Base-by-base conservation (phyloP, 2,329 filamentous ascomycete species). In the Diaporthe batatas region DNA sequence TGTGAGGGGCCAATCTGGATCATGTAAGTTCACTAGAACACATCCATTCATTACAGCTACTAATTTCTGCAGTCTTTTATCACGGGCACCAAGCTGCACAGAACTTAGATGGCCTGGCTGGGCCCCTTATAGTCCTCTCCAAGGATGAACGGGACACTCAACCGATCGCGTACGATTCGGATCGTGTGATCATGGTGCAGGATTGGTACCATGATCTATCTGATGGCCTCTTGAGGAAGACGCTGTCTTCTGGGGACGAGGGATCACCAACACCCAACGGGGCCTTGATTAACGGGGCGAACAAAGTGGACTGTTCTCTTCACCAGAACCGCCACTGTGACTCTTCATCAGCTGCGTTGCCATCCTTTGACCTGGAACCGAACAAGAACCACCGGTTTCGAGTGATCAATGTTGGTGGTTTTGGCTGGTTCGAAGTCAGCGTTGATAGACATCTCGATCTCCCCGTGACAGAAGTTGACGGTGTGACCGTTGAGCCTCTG, bases 371-470 rank as follows among this genome's bases (percentile, higher is more conserved):
- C 25, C 80, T 91, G 6, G 78, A 85, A n/a, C 84, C 87, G 1
- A 86, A 88, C 2, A 86, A 87, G 65, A 87, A 85, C 1, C 93
- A 94, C 76, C 87, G 91, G 55, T 82, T 94, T 64, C 89, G 92
- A 18, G 86, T 94, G 75, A 84, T 93, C 75, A 94, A 94, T 75
- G 88, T 91, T 11, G 92, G 91, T 14, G 91, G 90, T 0, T 93
- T 93, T 77, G 91, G 91, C 2, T 90, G 91, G 78, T 92, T 94
- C 75, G 92, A 94, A 77, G 86, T 94, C 36, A 90, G 90, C 78
- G 85, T 94, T 58, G 92, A 94, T 75, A 88, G 89, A 65, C 92
- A 94, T 76, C 84, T 83, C 14, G 75, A 76, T 32, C 75, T 82
- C 58, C 79, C 84, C 0, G 83, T 94, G 58, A 90, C 92, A 12